Evolutionary conservation across 306 rosid genomes (phyloP).

Genomic region (Notholithocarpus densiflorus): DNA sequence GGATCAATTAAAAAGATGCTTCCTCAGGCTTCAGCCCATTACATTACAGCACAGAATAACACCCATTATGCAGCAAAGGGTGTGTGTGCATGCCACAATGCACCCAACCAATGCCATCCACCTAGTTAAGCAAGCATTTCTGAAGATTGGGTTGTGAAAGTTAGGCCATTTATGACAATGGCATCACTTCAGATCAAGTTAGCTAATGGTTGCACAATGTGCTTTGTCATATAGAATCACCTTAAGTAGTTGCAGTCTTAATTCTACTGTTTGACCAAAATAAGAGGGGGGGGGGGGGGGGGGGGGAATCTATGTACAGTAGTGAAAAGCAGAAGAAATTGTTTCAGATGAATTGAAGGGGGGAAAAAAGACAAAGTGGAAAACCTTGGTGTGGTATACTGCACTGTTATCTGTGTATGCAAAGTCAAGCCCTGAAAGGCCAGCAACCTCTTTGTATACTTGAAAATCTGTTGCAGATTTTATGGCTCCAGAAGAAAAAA

Average conservation of each 20-base stretch:
- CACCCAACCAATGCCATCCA: no score
- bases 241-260: background rate
- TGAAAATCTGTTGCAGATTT: constrained; percentile 95
- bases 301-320: constrained; percentile 15
- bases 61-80: no score
- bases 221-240: background rate
- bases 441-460: constrained; percentile 83
- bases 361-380: constrained; percentile 19
- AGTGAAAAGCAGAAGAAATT: constrained; percentile 16
- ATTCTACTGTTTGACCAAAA: constrained; percentile 7
- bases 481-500: constrained; percentile 84
- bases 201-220: background rate
- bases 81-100: no score
- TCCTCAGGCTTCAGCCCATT: no score
- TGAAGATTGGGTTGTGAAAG: background rate
- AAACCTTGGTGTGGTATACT: constrained; percentile 96
- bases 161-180: background rate
- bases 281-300: background rate
- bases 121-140: background rate
- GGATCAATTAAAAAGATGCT: no score
- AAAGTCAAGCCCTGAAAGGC: constrained; percentile 95
- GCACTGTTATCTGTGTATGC: constrained; percentile 78
- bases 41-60: no score
- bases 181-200: background rate
- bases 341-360: constrained; percentile 10